Evolutionary conservation across 495 filamentous ascomycete genomes (phyloP).

Genomic region (Aspergillus saccharolyticus): DNA sequence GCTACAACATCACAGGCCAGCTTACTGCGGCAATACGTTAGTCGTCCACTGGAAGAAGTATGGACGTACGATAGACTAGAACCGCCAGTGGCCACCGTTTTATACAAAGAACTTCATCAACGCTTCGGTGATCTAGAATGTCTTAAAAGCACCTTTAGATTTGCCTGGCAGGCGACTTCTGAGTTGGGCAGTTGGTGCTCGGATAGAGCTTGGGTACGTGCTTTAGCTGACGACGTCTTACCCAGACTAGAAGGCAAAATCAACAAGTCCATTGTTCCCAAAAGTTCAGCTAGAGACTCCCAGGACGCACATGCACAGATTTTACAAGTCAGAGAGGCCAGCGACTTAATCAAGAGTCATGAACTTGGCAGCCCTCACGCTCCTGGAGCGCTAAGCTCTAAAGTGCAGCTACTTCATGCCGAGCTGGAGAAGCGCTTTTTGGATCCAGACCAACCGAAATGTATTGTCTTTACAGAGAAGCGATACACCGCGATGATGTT

Average conservation of each 20-base stretch:
- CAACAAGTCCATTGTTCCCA: conserved; percentile 36
- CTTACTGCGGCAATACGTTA: conserved; percentile 54
- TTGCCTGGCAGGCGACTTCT: conserved; percentile 52
- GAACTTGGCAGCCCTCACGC: conserved; percentile 38
- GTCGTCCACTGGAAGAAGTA: conserved; percentile 55
- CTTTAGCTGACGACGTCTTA: conserved; percentile 60
- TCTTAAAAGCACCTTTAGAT: conserved; percentile 56
- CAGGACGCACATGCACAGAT: conserved; percentile 46
- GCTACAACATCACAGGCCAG: conserved; percentile 68
- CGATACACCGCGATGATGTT: conserved; percentile 74
- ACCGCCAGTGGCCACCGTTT: conserved; percentile 54
- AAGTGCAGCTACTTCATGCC: conserved; percentile 59
- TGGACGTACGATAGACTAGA: conserved; percentile 52
- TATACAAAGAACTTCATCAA: conserved; percentile 53
- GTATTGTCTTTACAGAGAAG: conserved; percentile 82
- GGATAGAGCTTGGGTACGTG: conserved; percentile 73
- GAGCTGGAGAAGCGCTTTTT: conserved; percentile 57
- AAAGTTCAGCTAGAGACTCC: conserved; percentile 19
- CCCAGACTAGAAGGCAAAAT: conserved; percentile 57
- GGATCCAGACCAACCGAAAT: conserved; percentile 54
- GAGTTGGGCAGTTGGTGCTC: conserved; percentile 82
- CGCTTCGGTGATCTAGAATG: conserved; percentile 52
- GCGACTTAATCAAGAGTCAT: conserved; percentile 49
- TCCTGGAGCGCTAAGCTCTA: conserved; percentile 56
- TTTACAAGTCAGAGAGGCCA: conserved; percentile 54